Evolutionary conservation across 345 rosid species (phyloP), one percentile per base, ranked within the genome.

Genomic region (Hibiscus tridactylites): DNA sequence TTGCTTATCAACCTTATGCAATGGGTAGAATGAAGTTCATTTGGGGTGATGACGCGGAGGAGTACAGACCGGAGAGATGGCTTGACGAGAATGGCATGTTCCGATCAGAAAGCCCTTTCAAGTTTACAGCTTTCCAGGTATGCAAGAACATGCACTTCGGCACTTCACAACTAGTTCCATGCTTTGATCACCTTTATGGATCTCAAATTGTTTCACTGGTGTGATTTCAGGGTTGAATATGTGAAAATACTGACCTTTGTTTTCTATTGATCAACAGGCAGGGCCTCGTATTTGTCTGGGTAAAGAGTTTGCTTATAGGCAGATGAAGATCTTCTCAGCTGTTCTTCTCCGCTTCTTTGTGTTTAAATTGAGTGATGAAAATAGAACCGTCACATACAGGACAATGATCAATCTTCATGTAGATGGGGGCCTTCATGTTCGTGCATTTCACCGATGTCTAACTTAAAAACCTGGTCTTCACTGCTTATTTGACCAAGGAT

Each of bases 221-320:
- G 0, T 6, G 60, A 19, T 56, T 19, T 56, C 21, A 56, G 9
- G 12, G 29, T 9, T 56, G n/a, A 50, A 50, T 17, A 75, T 3
- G 13, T 50, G 54, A 50, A 61, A 50, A 50, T 50, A 13, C 54
- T 13, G 12, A 54, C 28, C 61, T 56, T 56, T 0, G 61, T 7
- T 33, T 78, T 61, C 33, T 35, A 52, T 59, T 50, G 66, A n/a
- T 73, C 10, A 35, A 75, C 85, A 88, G 89, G 90, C 89, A 1
- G 90, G 93, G 8, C 90, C 97, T 37, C 80, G 97, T 31, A 85
- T 85, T 39, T 90, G 96, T 65, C 79, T 90, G 0, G 91, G 94
- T 4, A 93, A 86, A 61, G 91, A 88, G 61, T 91, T 90, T 0
- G 94, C 96, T 35, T 87, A 79, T 76, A 44, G 87, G 52, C 91